phyloP scores from a whole-genome alignment of 2,329 filamentous ascomycete species.

The Colletotrichum godetiae region DNA sequence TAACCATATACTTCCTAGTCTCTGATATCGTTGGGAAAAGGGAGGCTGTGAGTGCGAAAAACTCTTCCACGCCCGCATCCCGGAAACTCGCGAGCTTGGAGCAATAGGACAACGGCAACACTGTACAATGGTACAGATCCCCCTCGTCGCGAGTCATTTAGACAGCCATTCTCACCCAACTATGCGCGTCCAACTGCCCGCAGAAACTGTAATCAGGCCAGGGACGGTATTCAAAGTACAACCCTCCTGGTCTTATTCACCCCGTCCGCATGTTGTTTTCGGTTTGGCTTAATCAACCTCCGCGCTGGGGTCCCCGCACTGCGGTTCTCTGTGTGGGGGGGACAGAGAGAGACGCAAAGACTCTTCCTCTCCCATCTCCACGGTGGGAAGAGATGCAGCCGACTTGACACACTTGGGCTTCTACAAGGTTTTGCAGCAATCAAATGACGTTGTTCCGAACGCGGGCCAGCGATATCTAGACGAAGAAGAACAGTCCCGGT shows the following conservation, averaged over 20 bases:
- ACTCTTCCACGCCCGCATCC: constrained; percentile 3
- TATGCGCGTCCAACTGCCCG: constrained; percentile 26
- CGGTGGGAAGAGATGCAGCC: constrained; percentile 16
- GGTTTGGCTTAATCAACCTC: constrained; percentile 12
- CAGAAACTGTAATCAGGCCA: not conserved
- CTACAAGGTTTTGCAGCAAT: constrained; percentile 20
- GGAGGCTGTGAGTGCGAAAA: not conserved
- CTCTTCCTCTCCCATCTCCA: not conserved
- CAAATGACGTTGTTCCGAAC: constrained; percentile 28
- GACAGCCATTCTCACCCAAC: not conserved
- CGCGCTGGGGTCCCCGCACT: constrained; percentile 34
- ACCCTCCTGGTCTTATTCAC: not conserved
- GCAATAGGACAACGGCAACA: too few species aligned
- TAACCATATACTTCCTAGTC: not conserved
- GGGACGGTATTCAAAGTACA: not conserved
- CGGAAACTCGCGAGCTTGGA: not conserved
- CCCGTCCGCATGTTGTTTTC: not conserved
- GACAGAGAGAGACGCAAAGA: not conserved
- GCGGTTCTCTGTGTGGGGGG: constrained; percentile 9
- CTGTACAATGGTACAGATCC: not conserved
- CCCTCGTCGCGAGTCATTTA: constrained; percentile 19
- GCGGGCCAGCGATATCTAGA: not conserved
- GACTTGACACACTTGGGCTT: constrained; percentile 15
- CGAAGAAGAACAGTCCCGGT: not conserved
- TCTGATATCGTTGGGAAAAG: not conserved